A percentile compares a stretch with the other conserved stretches of the same genome.
phyloP scores from a whole-genome alignment of 1,139 yeast species.

The Wickerhamomyces sp. region DNA sequence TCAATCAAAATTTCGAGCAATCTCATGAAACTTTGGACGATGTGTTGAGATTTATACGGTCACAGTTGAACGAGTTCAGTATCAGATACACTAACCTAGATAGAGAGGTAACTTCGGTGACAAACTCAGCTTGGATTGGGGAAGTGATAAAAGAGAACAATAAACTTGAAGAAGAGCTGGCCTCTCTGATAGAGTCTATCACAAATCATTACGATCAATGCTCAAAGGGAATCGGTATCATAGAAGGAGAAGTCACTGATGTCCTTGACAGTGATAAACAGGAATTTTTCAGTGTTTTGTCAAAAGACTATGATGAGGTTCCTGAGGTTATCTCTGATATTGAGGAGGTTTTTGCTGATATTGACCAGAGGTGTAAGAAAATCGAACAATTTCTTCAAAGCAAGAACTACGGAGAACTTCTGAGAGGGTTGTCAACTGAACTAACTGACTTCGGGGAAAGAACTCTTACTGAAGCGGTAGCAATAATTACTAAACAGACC shows the following conservation, averaged over 20 bases:
- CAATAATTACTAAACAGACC: constrained; percentile 22
- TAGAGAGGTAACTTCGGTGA: constrained; percentile 13
- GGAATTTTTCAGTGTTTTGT: constrained; percentile 35
- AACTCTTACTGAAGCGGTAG: constrained; percentile 23
- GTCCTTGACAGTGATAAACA: constrained; percentile 23
- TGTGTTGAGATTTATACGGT: constrained; percentile 10
- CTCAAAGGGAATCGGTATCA: constrained; percentile 31
- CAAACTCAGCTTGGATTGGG: constrained; percentile 6
- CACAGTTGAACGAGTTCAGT: constrained; percentile 15
- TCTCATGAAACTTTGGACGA: constrained; percentile 19
- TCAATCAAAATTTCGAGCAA: constrained; percentile 16
- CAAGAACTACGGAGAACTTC: constrained; percentile 13
- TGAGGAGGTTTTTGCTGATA: constrained; percentile 27
- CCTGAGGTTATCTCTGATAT: constrained; percentile 31
- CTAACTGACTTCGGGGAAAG: constrained; percentile 20
- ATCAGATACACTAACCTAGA: constrained; percentile 16
- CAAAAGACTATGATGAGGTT: constrained; percentile 33
- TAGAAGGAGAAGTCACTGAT: constrained; percentile 21
- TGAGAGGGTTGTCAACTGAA: constrained; percentile 24
- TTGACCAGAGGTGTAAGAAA: constrained; percentile 26
- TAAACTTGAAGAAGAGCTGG: constrained; percentile 64
- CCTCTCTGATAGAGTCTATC: constrained; percentile 60
- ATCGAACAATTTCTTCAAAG: constrained; percentile 16
- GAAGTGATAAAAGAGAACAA: constrained; percentile 35
- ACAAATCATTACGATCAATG: constrained; percentile 86